Evolutionary conservation across 176 grass and related monocot species (phyloP).

Genomic region (Leersia perrieri): DNA sequence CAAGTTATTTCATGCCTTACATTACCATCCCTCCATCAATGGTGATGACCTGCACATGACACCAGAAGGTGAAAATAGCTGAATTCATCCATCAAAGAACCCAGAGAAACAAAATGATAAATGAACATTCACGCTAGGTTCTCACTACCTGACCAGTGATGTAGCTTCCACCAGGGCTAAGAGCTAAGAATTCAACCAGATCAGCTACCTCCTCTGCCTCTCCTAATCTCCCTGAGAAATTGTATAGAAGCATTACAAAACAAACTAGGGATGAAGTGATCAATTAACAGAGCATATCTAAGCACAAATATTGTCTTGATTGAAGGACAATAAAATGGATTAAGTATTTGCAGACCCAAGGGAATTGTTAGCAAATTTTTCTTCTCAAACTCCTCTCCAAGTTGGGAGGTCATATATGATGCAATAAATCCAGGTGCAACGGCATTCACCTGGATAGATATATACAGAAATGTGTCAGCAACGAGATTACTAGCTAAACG

Average conservation of each 20-base stretch:
- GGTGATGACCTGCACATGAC: constrained; percentile 45
- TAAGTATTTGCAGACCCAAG: constrained; percentile 40
- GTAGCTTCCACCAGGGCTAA: constrained; percentile 62
- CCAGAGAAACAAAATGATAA: background rate
- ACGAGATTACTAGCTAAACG: background rate
- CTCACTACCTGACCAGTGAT: constrained; percentile 91
- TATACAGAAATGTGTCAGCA: constrained; percentile 16
- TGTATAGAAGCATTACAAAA: background rate
- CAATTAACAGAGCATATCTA: too few relatives aligned
- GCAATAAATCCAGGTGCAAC: constrained; percentile 75
- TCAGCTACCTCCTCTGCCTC: constrained; percentile 68
- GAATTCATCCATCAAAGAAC: background rate
- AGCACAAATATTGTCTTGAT: background rate
- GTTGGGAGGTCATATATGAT: constrained; percentile 69
- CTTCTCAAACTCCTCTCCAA: constrained; percentile 61
- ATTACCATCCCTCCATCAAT: constrained; percentile 82
- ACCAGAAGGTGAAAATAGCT: background rate
- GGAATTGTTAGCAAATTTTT: constrained; percentile 68
- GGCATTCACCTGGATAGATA: constrained; percentile 58
- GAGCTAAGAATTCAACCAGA: constrained; percentile 68
- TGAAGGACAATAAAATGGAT: background rate
- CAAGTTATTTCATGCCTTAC: constrained; percentile 18
- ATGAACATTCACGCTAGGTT: background rate
- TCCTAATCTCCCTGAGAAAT: constrained; percentile 55
- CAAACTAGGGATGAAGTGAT: too few relatives aligned